Conservation (phyloP, 2,329 filamentous ascomycete genomes). For the Claviceps lovelessii region DNA sequence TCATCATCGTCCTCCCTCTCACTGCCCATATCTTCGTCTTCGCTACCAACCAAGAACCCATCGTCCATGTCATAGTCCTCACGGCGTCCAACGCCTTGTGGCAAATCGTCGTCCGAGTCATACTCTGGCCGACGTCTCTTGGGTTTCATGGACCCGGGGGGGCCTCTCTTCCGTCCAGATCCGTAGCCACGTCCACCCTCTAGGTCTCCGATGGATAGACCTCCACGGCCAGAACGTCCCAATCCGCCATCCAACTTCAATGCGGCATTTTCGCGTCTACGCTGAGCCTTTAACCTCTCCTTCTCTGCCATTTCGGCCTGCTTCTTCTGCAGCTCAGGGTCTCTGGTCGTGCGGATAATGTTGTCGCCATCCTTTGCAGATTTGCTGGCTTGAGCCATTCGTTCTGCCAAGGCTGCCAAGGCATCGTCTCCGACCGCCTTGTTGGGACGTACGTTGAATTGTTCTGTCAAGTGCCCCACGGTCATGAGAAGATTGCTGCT, state of each 20-base stretch:
- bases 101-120: constrained; percentile 62
- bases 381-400: constrained; percentile 49
- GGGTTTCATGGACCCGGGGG: constrained; percentile 32
- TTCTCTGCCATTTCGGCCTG: constrained; percentile 62
- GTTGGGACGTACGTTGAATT: constrained; percentile 54
- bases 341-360: constrained; percentile 55
- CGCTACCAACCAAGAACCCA: constrained; percentile 62
- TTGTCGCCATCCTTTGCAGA: constrained; percentile 43
- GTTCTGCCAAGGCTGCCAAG: constrained; percentile 50
- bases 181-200: constrained; percentile 44
- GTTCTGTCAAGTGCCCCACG: constrained; percentile 62
- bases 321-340: constrained; percentile 62
- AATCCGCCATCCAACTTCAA: constrained; percentile 48
- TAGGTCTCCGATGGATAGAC: constrained; percentile 53
- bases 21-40: constrained; percentile 52
- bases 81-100: constrained; percentile 43
- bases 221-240: constrained; percentile 34
- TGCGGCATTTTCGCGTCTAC: constrained; percentile 53
- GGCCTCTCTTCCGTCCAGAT: constrained; percentile 38
- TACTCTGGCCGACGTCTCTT: constrained; percentile 49
- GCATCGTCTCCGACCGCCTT: constrained; percentile 57
- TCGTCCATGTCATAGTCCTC: constrained; percentile 72
- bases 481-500: constrained; percentile 54
- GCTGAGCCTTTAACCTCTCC: constrained; percentile 52
- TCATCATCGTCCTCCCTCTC: constrained; percentile 50